phyloP scores from a whole-genome alignment of 352 stramenopile species.

The Phytophthora idaei region DNA sequence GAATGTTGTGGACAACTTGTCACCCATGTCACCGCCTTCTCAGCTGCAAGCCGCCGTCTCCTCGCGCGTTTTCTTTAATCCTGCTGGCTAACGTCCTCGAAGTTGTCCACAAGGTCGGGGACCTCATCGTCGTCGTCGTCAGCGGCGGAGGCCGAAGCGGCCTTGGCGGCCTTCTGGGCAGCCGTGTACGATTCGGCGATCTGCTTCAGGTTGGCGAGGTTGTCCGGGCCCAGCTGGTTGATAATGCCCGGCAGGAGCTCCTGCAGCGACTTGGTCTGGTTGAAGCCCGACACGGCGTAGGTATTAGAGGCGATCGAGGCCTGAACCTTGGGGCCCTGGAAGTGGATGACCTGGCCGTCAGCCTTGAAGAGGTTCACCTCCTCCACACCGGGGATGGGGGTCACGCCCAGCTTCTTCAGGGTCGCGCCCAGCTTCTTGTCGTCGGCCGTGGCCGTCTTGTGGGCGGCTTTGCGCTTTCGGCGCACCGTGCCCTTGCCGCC shows the following conservation, averaged over 20 bases:
- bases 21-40: slow-evolving; percentile 3
- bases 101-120: slow-evolving; percentile 98
- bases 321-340: slow-evolving; percentile 98
- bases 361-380: slow-evolving; percentile 99
- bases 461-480: slow-evolving; percentile 96
- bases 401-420: slow-evolving; percentile 98
- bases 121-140: slow-evolving; percentile 96
- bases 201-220: slow-evolving; percentile 95
- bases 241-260: slow-evolving; percentile 98
- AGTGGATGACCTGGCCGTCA: slow-evolving; percentile 99
- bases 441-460: slow-evolving; percentile 93
- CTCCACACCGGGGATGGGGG: slow-evolving; percentile 98
- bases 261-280: slow-evolving; percentile 97
- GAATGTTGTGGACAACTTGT: too few species aligned
- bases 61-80: slow-evolving; percentile 59
- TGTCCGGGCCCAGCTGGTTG: slow-evolving; percentile 98
- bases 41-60: slow-evolving; percentile 17
- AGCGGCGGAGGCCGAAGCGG: slow-evolving; percentile 51
- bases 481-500: slow-evolving; percentile 96
- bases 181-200: slow-evolving; percentile 91
- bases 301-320: slow-evolving; percentile 98
- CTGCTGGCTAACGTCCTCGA: slow-evolving; percentile 96
- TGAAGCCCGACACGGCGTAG: slow-evolving; percentile 96
- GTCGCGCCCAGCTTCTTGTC: slow-evolving; percentile 98
- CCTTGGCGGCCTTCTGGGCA: slow-evolving; percentile 80